Evolutionary conservation across 306 rosid species (phyloP).

Genomic region (Carpinus fangiana): DNA sequence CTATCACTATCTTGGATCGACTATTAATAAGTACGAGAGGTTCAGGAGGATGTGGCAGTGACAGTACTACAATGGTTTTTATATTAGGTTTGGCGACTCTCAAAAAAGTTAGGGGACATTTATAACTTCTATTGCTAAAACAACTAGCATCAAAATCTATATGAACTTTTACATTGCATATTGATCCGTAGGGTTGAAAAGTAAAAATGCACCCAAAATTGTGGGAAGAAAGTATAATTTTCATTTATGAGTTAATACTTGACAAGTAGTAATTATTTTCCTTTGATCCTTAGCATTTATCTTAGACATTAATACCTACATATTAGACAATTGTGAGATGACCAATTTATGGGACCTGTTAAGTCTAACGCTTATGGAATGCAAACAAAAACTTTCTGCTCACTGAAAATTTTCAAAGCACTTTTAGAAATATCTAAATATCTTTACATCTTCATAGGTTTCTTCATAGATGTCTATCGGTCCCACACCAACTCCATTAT

Average conservation of each 20-base stretch:
- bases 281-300: not conserved
- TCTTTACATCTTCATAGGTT: not conserved
- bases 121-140: not conserved
- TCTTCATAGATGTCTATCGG: not conserved
- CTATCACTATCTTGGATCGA: not conserved
- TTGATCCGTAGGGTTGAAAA: not conserved
- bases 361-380: not conserved
- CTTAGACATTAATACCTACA: not conserved
- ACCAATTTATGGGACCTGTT: not conserved
- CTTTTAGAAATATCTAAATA: not conserved
- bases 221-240: not conserved
- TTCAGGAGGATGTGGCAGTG: not conserved
- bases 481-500: not conserved
- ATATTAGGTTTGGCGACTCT: not conserved
- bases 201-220: not conserved
- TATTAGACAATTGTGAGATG: not conserved
- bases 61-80: not conserved
- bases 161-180: not conserved
- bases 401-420: not conserved
- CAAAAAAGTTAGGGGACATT: not conserved
- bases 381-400: not conserved
- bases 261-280: not conserved
- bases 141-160: not conserved
- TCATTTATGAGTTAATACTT: not conserved
- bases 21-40: not conserved